Base-by-base conservation (phyloP, 768 basidiomycete genomes). In the Tulasnella sp. region DNA sequence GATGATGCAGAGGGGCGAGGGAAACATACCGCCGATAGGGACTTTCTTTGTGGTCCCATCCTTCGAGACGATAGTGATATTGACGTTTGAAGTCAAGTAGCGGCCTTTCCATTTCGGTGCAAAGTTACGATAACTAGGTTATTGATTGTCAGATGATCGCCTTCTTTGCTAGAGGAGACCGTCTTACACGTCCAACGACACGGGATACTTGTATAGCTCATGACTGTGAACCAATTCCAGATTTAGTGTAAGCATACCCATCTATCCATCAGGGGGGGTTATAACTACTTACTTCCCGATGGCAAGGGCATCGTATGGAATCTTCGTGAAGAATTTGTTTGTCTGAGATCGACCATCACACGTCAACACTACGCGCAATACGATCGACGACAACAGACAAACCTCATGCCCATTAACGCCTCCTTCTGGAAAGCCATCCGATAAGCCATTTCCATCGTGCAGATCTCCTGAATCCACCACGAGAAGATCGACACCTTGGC, bases 1-100 rank as follows among this genome's bases (percentile, higher is more conserved):
- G 7, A 0, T 19, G 6, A 31, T 37, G 8, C 3, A 52, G 29
- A 6, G 17, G 29, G 31, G 8, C n/a, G 17, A 11, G 48, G 19
- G 6, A 5, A 7, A 41, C 23, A 1, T 59, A 73, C 74, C 69
- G 19, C 79, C 77, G 37, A 77, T 66, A 0, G 77, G 75, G 1
- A 75, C 69, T 46, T 68, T 74, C 59, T 69, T 66, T 1, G 58
- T 59, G 23, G 69, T 59, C 14, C 71, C 73, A 12, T 67, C 54
- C 37, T 70, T 63, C 63, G 77, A 74, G 14, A 73, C 60, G 8
- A 84, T 65, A 2, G 88, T 90, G 65, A 94, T 86, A 69, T 93
- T 86, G 55, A 80, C 85, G 63, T 94, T 94, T 2, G 83, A 86
- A 1, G 87, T 81, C 45, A 96, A 70, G 67, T 90, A 92, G 42